Conservation (phyloP, 2,329 filamentous ascomycete species). For the Byssothecium circinans region DNA sequence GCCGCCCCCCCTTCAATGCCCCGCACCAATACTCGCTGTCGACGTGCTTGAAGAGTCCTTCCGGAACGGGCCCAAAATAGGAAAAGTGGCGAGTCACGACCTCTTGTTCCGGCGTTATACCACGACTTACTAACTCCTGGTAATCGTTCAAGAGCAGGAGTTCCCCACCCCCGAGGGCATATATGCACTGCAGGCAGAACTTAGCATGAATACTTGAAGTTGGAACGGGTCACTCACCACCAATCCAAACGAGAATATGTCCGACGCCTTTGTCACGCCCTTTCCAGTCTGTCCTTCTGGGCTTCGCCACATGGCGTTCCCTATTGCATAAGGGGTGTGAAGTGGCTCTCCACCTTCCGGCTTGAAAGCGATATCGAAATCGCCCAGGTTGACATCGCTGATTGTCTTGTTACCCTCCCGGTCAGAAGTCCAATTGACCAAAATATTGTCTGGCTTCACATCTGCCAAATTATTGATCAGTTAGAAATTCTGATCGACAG, state of each 20-base stretch:
- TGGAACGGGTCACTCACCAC: constrained; percentile 35
- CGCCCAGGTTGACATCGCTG: constrained; percentile 38
- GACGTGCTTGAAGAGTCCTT: constrained; percentile 34
- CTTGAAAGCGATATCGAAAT: constrained; percentile 44
- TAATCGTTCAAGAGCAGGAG: constrained; percentile 36
- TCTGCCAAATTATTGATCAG: constrained; percentile 34
- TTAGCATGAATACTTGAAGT: constrained; percentile 21
- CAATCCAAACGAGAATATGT: constrained; percentile 45
- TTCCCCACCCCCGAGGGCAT: constrained; percentile 34
- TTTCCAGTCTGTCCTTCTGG: constrained; percentile 43
- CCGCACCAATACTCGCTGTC: constrained; percentile 29
- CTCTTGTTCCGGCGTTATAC: constrained; percentile 37
- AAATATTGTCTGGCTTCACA: constrained; percentile 46
- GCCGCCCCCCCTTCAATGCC: constrained; percentile 25
- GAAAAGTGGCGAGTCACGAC: constrained; percentile 38
- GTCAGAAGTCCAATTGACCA: constrained; percentile 41
- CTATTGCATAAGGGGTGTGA: constrained; percentile 33
- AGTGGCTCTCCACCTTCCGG: constrained; percentile 26
- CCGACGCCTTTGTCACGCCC: constrained; percentile 39
- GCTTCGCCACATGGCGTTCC: constrained; percentile 47
- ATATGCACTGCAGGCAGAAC: constrained; percentile 38
- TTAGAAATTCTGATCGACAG: constrained; percentile 16
- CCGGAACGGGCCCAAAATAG: constrained; percentile 39
- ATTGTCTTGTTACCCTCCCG: constrained; percentile 35
- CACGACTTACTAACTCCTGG: constrained; percentile 30